Conservation (phyloP, 2,329 filamentous ascomycete genomes). For the Remersonia thermophila region DNA sequence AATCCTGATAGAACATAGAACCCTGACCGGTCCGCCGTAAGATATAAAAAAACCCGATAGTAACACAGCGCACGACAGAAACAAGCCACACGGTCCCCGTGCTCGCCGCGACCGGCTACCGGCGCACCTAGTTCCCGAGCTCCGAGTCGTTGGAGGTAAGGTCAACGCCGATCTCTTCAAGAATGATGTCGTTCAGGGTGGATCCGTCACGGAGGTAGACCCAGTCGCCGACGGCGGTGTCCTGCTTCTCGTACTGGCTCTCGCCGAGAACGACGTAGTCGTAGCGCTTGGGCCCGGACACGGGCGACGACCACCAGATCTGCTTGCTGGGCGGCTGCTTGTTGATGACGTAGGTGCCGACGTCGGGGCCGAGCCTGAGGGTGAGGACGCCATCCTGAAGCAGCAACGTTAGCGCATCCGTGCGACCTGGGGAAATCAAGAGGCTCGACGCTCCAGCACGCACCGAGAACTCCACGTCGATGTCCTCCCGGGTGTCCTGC, state of each 20-base stretch:
- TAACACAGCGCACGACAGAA: neutral
- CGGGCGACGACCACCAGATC: slow-evolving; percentile 89
- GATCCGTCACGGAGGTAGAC: slow-evolving; percentile 77
- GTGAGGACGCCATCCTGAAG: slow-evolving; percentile 72
- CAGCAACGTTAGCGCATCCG: slow-evolving; percentile 2
- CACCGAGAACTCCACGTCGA: slow-evolving; percentile 87
- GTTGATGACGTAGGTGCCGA: slow-evolving; percentile 87
- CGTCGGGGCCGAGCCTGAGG: slow-evolving; percentile 48
- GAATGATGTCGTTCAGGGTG: slow-evolving; percentile 59
- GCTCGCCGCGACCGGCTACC: neutral
- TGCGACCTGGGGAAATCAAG: neutral
- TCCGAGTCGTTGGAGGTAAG: slow-evolving; percentile 25
- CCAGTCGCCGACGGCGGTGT: slow-evolving; percentile 64
- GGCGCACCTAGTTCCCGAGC: slow-evolving; percentile 4
- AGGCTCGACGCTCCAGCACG: slow-evolving; percentile 22
- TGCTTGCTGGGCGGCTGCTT: slow-evolving; percentile 97
- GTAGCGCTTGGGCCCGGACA: slow-evolving; percentile 85
- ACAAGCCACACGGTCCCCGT: neutral
- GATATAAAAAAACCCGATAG: neutral
- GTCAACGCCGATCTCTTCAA: slow-evolving; percentile 62
- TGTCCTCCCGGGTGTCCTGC: slow-evolving; percentile 58
- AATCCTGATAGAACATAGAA: no score
- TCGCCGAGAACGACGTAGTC: slow-evolving; percentile 74
- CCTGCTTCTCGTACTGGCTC: slow-evolving; percentile 67
- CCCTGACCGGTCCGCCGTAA: no score